A percentile compares a stretch with the other conserved stretches of the same genome.
phyloP scores from a whole-genome alignment of 805 yeast genomes.

The Candida golubevii region DNA sequence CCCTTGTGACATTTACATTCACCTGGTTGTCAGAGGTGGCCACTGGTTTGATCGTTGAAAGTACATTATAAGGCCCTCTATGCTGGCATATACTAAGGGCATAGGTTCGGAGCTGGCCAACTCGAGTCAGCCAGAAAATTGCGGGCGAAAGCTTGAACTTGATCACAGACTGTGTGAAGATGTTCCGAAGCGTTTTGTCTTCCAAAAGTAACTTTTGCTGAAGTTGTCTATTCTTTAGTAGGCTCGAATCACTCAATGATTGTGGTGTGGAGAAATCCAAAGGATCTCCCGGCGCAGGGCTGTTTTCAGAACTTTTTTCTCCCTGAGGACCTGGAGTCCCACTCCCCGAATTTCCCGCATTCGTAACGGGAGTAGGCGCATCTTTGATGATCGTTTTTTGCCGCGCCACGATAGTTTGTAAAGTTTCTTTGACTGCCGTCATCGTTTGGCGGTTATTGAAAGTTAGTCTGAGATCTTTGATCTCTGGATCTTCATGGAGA shows the following conservation, averaged over 20 bases:
- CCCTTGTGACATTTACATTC: slow-evolving; percentile 87
- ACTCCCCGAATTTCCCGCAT: neutral
- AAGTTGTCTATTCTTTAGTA: slow-evolving; percentile 66
- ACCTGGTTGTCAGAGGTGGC: slow-evolving; percentile 92
- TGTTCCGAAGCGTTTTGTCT: slow-evolving; percentile 62
- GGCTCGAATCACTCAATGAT: slow-evolving; percentile 37
- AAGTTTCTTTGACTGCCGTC: slow-evolving; percentile 64
- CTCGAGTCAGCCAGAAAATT: slow-evolving; percentile 83
- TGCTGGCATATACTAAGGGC: slow-evolving; percentile 83
- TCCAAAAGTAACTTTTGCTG: slow-evolving; percentile 75
- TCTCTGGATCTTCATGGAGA: slow-evolving; percentile 29
- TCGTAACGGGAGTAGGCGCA: slow-evolving; percentile 8
- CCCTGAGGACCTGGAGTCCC: slow-evolving; percentile 17
- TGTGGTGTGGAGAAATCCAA: slow-evolving; percentile 22
- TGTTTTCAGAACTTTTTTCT: slow-evolving; percentile 23
- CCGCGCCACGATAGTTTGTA: slow-evolving; percentile 67
- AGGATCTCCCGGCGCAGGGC: slow-evolving; percentile 15
- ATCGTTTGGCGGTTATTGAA: slow-evolving; percentile 71
- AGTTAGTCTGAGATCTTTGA: slow-evolving; percentile 42
- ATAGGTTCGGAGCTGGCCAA: slow-evolving; percentile 75
- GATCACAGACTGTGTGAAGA: slow-evolving; percentile 86
- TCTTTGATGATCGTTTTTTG: slow-evolving; percentile 52
- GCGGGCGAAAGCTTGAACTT: slow-evolving; percentile 68
- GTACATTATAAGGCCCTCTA: slow-evolving; percentile 88
- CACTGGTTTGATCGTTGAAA: slow-evolving; percentile 90